Evolutionary conservation across 306 rosid species (phyloP).

Genomic region (Oemleria cerasiformis): DNA sequence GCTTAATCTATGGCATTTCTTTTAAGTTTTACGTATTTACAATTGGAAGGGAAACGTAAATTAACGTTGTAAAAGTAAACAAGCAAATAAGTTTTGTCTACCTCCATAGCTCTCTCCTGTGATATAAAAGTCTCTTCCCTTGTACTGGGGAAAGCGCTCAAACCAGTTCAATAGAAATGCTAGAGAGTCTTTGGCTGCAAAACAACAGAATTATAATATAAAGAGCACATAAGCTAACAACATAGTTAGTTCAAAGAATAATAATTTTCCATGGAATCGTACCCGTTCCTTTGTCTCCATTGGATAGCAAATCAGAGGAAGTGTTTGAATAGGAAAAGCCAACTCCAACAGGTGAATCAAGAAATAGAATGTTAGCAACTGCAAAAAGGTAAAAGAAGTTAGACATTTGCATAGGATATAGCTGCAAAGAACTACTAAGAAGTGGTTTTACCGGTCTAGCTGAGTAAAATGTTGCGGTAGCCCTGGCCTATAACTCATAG

Average conservation of each 20-base stretch:
- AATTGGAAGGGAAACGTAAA: not conserved
- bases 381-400: constrained; percentile 26
- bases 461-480: not conserved
- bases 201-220: constrained; percentile 12
- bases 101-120: constrained; percentile 95
- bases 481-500: not conserved
- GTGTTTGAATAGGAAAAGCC: constrained; percentile 92
- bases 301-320: constrained; percentile 52
- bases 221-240: constrained; percentile 17
- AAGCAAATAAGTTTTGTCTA: constrained; percentile 24
- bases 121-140: constrained; percentile 59
- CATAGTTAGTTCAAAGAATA: constrained; percentile 10
- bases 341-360: constrained; percentile 92
- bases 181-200: constrained; percentile 68
- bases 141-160: constrained; percentile 77
- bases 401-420: constrained; percentile 4
- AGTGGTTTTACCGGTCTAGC: not conserved
- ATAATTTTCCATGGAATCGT: constrained; percentile 13
- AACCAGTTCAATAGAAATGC: constrained; percentile 70
- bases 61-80: not conserved
- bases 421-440: not conserved
- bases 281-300: constrained; percentile 86
- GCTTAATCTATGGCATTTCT: too few relatives aligned
- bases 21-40: not conserved
- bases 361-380: constrained; percentile 83